Conservation (phyloP, 495 filamentous ascomycete genomes). For the Ascodesmis nigricans region DNA sequence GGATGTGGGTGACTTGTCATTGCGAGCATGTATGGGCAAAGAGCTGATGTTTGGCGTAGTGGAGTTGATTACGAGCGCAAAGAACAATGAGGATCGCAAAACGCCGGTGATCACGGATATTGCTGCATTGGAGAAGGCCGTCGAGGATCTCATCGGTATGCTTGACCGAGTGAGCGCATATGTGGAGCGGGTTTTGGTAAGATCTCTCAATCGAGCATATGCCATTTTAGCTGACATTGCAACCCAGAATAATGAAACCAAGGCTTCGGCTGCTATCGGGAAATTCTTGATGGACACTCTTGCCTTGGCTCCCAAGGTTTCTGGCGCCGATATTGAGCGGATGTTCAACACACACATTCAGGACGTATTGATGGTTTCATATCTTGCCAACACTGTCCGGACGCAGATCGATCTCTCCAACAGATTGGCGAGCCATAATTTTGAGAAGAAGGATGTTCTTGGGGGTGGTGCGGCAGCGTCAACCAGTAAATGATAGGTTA, state of each 20-base stretch:
- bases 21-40: too few species aligned
- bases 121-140: conserved; percentile 57
- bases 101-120: conserved; percentile 61
- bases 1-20: conserved; percentile 33
- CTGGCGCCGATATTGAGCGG: conserved; percentile 64
- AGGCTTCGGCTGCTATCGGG: conserved; percentile 62
- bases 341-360: conserved; percentile 99
- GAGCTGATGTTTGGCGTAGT: too few species aligned
- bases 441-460: conserved; percentile 34
- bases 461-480: conserved; percentile 1
- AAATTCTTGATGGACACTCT: conserved; percentile 87
- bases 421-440: conserved; percentile 63
- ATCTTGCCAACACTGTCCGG: conserved; percentile 94
- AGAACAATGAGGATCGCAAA: conserved; percentile 51
- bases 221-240: background rate
- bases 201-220: background rate
- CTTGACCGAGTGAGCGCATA: conserved; percentile 77
- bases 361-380: conserved; percentile 88
- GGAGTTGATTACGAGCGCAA: conserved; percentile 62
- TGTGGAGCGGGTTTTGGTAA: conserved; percentile 57
- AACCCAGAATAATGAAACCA: conserved; percentile 33
- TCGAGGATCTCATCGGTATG: conserved; percentile 68
- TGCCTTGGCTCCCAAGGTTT: conserved; percentile 81
- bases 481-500: too few species aligned
- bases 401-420: conserved; percentile 97